These are phyloP conservation scores for Cladophialophora immunda DNA, from an alignment of 2,329 filamentous ascomycete species.

Conservation along the genomic window DNA sequence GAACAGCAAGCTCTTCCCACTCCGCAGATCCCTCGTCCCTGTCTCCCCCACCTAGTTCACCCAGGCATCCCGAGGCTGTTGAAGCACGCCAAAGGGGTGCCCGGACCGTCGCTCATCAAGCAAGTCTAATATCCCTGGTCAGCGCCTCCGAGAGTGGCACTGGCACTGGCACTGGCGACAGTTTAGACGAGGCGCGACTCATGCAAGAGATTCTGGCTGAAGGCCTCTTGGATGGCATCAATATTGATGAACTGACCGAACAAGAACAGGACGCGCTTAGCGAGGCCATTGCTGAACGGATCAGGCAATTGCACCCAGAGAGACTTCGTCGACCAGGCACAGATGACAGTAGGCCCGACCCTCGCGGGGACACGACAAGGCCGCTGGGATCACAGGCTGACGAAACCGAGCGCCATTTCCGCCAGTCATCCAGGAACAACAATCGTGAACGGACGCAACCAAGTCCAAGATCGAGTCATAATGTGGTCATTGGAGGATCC, in stretches of 20 bases:
- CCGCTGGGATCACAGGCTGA: conserved; percentile 54
- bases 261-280: conserved; percentile 88
- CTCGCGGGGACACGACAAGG: neutral
- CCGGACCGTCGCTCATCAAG: conserved; percentile 84
- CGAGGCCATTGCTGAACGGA: conserved; percentile 88
- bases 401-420: conserved; percentile 46
- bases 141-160: conserved; percentile 70
- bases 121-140: conserved; percentile 84
- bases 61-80: conserved; percentile 41
- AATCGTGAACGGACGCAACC: conserved; percentile 32
- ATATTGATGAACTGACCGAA: conserved; percentile 85
- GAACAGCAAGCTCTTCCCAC: conserved; percentile 30
- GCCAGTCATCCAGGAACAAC: conserved; percentile 41
- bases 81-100: conserved; percentile 47
- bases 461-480: conserved; percentile 33
- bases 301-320: conserved; percentile 72
- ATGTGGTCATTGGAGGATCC: conserved; percentile 21
- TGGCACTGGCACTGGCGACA: conserved; percentile 62
- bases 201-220: conserved; percentile 88
- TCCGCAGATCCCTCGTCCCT: conserved; percentile 29
- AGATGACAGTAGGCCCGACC: conserved; percentile 31
- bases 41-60: conserved; percentile 35
- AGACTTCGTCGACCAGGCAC: conserved; percentile 62
- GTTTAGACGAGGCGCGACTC: conserved; percentile 84
- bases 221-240: conserved; percentile 84